phyloP scores from a whole-genome alignment of 83 land plant species.

The Isoetes engelmannii region DNA sequence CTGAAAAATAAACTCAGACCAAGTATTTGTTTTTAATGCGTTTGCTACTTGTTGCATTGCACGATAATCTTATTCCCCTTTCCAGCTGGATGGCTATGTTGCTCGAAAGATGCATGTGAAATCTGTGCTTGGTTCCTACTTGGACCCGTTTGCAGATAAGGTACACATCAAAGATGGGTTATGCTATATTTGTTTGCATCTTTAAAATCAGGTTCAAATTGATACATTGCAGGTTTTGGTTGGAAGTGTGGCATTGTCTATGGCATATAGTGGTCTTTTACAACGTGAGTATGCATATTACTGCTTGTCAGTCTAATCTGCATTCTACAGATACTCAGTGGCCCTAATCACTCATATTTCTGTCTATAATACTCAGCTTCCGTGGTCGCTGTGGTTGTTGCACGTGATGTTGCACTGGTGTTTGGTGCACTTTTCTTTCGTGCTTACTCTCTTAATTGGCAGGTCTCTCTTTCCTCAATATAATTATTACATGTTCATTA shows the following conservation, averaged over 20 bases:
- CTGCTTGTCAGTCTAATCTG: background rate
- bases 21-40: background rate
- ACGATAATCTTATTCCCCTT: constrained; percentile 2
- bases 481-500: too few relatives aligned
- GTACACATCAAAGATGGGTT: constrained; percentile 23
- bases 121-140: constrained; percentile 91
- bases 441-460: constrained; percentile 64
- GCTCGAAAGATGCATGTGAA: constrained; percentile 70
- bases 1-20: too few relatives aligned
- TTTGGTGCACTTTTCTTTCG: constrained; percentile 65
- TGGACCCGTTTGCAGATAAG: constrained; percentile 95
- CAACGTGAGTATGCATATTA: constrained; percentile 51
- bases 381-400: constrained; percentile 66
- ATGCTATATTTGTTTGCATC: background rate
- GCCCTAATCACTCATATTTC: background rate
- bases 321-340: background rate
- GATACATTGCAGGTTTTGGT: constrained; percentile 56
- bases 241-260: constrained; percentile 77
- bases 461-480: constrained; percentile 36
- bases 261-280: constrained; percentile 68
- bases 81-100: constrained; percentile 80
- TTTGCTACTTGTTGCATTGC: background rate
- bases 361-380: constrained; percentile 51
- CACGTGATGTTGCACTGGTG: constrained; percentile 65
- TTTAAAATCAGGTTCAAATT: background rate